Conservation (phyloP, 371 early-diverging fungal species). For the Zychaea mexicana region DNA sequence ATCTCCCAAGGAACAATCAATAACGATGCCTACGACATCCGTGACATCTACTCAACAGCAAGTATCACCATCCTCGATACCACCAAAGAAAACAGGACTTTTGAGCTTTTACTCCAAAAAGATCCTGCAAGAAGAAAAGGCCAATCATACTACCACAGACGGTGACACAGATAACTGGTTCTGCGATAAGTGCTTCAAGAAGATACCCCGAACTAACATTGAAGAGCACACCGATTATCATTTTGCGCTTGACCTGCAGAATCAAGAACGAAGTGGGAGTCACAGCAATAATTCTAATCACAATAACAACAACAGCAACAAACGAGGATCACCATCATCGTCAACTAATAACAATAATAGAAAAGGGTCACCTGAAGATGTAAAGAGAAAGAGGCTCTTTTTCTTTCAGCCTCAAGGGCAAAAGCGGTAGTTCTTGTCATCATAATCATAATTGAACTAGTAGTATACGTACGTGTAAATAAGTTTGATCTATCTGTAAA, state of each 20-base stretch:
- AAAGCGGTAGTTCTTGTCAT: neutral
- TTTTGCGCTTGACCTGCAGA: slow-evolving; percentile 42
- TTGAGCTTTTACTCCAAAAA: slow-evolving; percentile 3
- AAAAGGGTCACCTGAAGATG: neutral
- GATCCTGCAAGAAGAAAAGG: neutral
- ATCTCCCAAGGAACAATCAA: neutral
- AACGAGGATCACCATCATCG: neutral
- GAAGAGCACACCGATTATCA: slow-evolving; percentile 57
- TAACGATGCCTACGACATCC: neutral
- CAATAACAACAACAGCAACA: no score
- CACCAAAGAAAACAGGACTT: slow-evolving; percentile 2
- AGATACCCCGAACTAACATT: slow-evolving; percentile 18
- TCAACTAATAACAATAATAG: neutral
- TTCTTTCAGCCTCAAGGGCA: neutral
- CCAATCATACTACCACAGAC: neutral
- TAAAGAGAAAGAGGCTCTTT: neutral
- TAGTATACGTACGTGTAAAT: no score
- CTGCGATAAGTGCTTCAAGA: slow-evolving; percentile 41
- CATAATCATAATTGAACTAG: neutral
- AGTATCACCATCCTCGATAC: neutral
- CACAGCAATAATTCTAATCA: neutral
- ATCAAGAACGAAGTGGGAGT: slow-evolving; percentile 11
- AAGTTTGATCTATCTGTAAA: no score
- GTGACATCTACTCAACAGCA: neutral
- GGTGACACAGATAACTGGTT: slow-evolving; percentile 11